phyloP scores from a whole-genome alignment of 139 green algal species.

The Desmodesmus armatus region DNA sequence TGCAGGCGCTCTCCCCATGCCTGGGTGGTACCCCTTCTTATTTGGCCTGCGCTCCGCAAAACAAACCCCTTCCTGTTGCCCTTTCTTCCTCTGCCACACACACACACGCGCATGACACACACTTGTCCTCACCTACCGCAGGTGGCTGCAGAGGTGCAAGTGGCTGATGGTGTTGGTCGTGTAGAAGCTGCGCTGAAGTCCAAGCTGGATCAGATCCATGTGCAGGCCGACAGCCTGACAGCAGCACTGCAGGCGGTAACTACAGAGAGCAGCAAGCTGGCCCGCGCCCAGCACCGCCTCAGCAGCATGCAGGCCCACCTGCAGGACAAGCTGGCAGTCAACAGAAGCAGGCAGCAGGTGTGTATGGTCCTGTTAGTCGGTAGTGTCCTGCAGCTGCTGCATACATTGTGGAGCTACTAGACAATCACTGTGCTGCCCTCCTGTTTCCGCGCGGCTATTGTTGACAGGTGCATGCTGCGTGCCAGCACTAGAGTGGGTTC shows the following conservation, averaged over 20 bases:
- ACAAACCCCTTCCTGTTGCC: no score
- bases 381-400: neutral
- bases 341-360: conserved; percentile 35
- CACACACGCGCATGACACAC: no score
- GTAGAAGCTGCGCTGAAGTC: conserved; percentile 16
- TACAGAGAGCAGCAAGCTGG: conserved; percentile 1
- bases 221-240: neutral
- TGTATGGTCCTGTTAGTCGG: no score
- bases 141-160: conserved; percentile 21
- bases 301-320: neutral
- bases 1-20: no score
- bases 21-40: no score
- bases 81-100: no score
- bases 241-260: neutral
- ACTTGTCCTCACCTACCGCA: conserved; percentile 8
- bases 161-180: neutral
- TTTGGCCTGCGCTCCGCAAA: no score
- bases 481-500: no score
- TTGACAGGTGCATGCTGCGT: neutral
- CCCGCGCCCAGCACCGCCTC: conserved; percentile 11
- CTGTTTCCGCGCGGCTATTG: no score
- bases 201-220: conserved; percentile 5
- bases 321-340: conserved; percentile 8
- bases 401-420: no score
- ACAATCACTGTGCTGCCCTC: no score